Evolutionary conservation across 129 eudicot species (phyloP), one percentile per base, ranked within the genome.

Genomic region (Flaveria linearis): DNA sequence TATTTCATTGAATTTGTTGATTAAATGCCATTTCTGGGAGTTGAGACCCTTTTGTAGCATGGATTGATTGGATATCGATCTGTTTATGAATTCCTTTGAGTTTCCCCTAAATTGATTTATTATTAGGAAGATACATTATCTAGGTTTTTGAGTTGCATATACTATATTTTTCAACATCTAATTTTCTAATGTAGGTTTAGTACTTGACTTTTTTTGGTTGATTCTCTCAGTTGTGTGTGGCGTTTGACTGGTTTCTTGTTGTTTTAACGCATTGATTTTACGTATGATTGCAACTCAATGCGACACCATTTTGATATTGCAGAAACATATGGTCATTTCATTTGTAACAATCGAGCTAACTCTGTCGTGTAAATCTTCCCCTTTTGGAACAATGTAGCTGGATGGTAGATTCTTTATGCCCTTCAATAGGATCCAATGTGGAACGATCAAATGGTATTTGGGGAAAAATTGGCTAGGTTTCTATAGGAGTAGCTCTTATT

Each of bases 301-400:
- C 36, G 5, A 3, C 36, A 30, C 36, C 36, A 39, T 45, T 30
- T 47, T 46, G 49, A 45, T 47, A 49, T 49, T 41, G 13, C 8
- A 9, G 10, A 36, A 78, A 51, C 14, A 10, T 12, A 25, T 61
- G 25, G 71, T 61, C 43, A 23, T 16, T 46, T 60, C 58, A 25
- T 74, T 23, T 43, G 78, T 61, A 74, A 58, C 46, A 43, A 15
- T 52, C 16, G 43, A 71, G 73, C 57, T 72, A 62, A 63, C 39
- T 39, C 39, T 61, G 56, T 28, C 30, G 20, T 63, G 78, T 50
- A 39, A 22, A 50, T 71, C 22, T 69, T 71, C 42, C 49, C 33
- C 11, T 69, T 78, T 33, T 70, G 52, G 28, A 39, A 71, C 65
- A 79, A 63, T 72, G 83, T 62, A 79, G 57, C 25, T 72, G 67